A percentile compares a stretch with the other conserved stretches of the same genome.
Evolutionary conservation across 345 rosid species (phyloP).

Genomic region (Salix brachista): DNA sequence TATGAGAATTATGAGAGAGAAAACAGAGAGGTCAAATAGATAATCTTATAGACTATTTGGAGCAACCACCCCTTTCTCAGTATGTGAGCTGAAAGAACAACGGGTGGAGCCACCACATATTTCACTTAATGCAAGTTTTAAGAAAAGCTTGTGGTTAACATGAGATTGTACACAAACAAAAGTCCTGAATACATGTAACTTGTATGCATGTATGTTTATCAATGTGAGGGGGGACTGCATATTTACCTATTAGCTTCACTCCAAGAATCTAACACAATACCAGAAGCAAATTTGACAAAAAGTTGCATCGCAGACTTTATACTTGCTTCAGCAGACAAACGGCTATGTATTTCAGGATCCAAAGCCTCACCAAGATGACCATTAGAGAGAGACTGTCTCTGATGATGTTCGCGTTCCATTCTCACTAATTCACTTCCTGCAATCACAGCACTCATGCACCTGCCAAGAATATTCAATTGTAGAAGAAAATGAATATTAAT

Average conservation of each 20-base stretch:
- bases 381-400: slow-evolving; percentile 60
- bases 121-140: neutral
- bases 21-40: neutral
- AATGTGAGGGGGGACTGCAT: neutral
- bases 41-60: neutral
- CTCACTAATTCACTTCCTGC: slow-evolving; percentile 84
- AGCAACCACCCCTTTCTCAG: neutral
- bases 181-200: neutral
- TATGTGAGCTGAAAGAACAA: neutral
- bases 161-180: neutral
- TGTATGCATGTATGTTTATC: neutral
- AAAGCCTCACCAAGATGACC: slow-evolving; percentile 59
- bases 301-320: slow-evolving; percentile 90
- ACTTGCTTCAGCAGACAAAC: slow-evolving; percentile 78
- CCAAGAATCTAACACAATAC: slow-evolving; percentile 82
- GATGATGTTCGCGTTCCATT: slow-evolving; percentile 82
- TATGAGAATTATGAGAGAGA: neutral
- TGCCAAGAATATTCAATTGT: slow-evolving; percentile 34
- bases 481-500: neutral
- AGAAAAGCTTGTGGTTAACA: neutral
- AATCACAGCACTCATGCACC: slow-evolving; percentile 87
- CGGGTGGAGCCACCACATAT: neutral
- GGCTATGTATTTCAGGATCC: slow-evolving; percentile 63
- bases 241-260: slow-evolving; percentile 73
- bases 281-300: slow-evolving; percentile 83